These are phyloP conservation scores for Cudoniella acicularis DNA, from an alignment of 495 filamentous ascomycete genomes.

Conservation along the genomic window DNA sequence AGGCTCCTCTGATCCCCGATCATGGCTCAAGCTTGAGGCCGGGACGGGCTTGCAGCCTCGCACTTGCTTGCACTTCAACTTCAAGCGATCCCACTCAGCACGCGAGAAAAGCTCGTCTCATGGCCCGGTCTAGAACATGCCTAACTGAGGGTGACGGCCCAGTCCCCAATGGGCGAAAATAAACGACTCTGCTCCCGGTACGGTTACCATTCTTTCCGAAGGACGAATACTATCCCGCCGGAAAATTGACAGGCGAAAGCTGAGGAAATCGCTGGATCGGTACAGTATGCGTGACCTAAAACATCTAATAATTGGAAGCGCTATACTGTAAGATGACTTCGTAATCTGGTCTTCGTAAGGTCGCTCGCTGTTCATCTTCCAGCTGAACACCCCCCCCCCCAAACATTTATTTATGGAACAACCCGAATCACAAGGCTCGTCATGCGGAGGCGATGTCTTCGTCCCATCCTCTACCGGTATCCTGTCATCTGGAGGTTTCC, in stretches of 20 bases:
- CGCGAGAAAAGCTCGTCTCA: background rate
- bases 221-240: background rate
- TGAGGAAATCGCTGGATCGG: background rate
- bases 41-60: conserved; percentile 4
- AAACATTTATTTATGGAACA: background rate
- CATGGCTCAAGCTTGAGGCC: too few relatives aligned
- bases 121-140: background rate
- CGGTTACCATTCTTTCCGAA: background rate
- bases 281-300: too few relatives aligned
- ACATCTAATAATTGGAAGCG: too few relatives aligned
- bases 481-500: background rate
- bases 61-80: too few relatives aligned
- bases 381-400: background rate
- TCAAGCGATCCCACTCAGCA: background rate
- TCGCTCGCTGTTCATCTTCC: too few relatives aligned
- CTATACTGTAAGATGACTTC: too few relatives aligned
- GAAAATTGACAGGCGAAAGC: background rate
- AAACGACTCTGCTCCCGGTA: background rate
- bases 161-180: background rate
- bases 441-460: background rate
- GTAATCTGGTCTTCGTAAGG: background rate
- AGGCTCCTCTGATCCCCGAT: too few relatives aligned
- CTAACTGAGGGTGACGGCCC: background rate
- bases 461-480: background rate
- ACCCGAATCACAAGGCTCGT: background rate